phyloP scores from a whole-genome alignment of 345 rosid species.

The Kandelia obovata region DNA sequence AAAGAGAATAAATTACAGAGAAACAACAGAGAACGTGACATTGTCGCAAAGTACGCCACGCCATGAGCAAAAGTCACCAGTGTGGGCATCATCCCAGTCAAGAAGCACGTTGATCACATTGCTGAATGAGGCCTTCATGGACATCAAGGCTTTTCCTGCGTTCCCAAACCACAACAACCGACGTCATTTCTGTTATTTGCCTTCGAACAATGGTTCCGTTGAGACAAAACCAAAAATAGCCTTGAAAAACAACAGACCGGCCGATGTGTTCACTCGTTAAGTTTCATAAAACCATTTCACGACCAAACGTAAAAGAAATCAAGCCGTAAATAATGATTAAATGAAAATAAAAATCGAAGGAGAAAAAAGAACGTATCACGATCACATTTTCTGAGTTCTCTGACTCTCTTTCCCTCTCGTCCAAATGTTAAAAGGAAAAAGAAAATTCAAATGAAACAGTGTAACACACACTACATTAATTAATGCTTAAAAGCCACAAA shows the following conservation, averaged over 20 bases:
- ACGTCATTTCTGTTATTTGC: too few species aligned
- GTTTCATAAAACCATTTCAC: too few species aligned
- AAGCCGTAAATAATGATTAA: too few species aligned
- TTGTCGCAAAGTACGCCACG: slow-evolving; percentile 80
- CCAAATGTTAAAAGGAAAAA: background rate
- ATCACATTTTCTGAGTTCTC: too few species aligned
- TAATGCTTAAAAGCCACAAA: background rate
- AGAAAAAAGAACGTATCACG: too few species aligned
- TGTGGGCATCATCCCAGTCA: slow-evolving; percentile 79
- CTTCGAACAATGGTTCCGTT: too few species aligned
- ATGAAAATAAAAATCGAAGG: too few species aligned
- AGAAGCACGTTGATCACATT: slow-evolving; percentile 60
- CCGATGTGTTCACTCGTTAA: too few species aligned
- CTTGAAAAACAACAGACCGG: too few species aligned
- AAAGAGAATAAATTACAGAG: slow-evolving; percentile 46
- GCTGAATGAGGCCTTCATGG: slow-evolving; percentile 66
- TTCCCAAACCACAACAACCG: background rate
- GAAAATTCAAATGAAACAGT: slow-evolving; percentile 5
- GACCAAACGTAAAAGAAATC: too few species aligned
- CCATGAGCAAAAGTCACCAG: slow-evolving; percentile 76
- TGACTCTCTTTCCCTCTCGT: background rate
- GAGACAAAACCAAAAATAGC: too few species aligned
- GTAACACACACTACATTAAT: background rate
- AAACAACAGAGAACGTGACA: slow-evolving; percentile 49
- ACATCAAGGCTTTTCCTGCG: slow-evolving; percentile 73